Evolutionary conservation across 2,329 filamentous ascomycete species (phyloP), one percentile per base, ranked within the genome.

Genomic region (Ascochyta clinopodiicola): DNA sequence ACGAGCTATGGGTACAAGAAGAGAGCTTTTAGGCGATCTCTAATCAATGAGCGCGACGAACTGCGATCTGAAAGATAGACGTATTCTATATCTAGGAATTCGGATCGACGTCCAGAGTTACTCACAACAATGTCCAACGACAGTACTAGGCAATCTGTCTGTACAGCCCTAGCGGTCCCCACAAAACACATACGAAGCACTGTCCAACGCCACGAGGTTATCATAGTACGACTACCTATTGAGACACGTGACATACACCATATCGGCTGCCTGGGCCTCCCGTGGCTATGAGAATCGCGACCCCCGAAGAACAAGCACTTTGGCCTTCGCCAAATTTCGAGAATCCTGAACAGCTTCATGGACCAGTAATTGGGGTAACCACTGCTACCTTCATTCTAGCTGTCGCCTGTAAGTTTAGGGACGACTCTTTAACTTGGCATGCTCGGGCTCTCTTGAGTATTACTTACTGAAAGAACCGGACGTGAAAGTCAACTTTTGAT

Each of bases 321-420:
- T 72, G 69, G 69, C 68, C 68, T 2, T 36, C 45, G 36, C 64
- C 69, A 24, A 72, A 72, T 37, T 70, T 60, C 22, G 56, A 51
- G 7, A 56, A 69, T 29, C 68, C 69, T 9, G 61, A 67, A 21
- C 61, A 58, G 29, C 59, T 63, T 10, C 52, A 56, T 6, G 25
- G 47, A 10, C 47, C 67, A 6, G 42, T 72, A 2, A 51, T 68
- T 24, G 67, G 57, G 2, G 32, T 65, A 6, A 64, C 62, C 15
- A 54, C 56, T 13, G 53, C 66, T 13, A 59, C 56, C 3, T 57
- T 66, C 29, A 17, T 47, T 13, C 40, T 70, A 3, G 61, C 63
- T n/a, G 31, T 67, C 24, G 39, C 66, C 25, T 62, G 59, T 62
- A 21, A 59, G 59, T 62, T 1, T 12, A 37, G 12, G 21, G 3